These are phyloP conservation scores for Lasiodiplodia sp. DNA, from an alignment of 2,329 filamentous ascomycete species.

Conservation along the genomic window DNA sequence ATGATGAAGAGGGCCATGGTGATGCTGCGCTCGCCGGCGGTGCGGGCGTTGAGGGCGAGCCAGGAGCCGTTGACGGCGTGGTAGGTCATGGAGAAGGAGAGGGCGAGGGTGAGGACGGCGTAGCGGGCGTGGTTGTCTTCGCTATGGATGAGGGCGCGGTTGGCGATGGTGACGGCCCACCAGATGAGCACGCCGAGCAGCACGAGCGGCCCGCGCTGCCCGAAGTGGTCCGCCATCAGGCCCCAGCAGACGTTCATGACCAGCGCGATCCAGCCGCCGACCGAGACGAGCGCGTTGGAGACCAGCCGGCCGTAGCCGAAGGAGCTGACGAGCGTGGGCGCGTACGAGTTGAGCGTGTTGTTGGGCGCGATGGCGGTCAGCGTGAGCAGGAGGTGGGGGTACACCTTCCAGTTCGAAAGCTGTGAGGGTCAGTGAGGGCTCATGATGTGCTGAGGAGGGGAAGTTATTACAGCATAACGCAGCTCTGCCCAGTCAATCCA, in stretches of 20 bases:
- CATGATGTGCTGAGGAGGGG: neutral
- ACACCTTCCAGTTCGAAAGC: conserved; percentile 41
- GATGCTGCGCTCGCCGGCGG: conserved; percentile 34
- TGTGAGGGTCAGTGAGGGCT: conserved; percentile 29
- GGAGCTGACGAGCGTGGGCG: conserved; percentile 40
- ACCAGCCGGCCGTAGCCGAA: conserved; percentile 39
- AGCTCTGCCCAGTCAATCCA: conserved; percentile 26
- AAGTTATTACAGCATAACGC: conserved; percentile 10
- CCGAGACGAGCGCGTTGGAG: conserved; percentile 43
- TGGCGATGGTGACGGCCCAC: conserved; percentile 30
- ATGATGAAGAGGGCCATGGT: conserved; percentile 36
- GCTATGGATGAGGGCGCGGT: conserved; percentile 19
- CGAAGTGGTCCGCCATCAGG: conserved; percentile 27
- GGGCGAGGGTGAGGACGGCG: conserved; percentile 28
- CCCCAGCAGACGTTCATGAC: conserved; percentile 31
- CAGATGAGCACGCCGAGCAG: conserved; percentile 28
- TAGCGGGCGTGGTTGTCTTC: conserved; percentile 25
- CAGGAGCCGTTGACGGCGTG: conserved; percentile 35
- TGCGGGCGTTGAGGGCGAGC: conserved; percentile 35
- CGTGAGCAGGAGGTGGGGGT: conserved; percentile 44
- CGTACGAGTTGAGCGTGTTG: conserved; percentile 42
- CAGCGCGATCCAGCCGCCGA: conserved; percentile 43
- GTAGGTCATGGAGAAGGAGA: conserved; percentile 25
- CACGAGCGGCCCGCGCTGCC: conserved; percentile 28
- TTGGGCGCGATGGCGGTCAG: conserved; percentile 42